phyloP scores from a whole-genome alignment of 768 basidiomycete genomes.

The Lenzites betulinus region DNA sequence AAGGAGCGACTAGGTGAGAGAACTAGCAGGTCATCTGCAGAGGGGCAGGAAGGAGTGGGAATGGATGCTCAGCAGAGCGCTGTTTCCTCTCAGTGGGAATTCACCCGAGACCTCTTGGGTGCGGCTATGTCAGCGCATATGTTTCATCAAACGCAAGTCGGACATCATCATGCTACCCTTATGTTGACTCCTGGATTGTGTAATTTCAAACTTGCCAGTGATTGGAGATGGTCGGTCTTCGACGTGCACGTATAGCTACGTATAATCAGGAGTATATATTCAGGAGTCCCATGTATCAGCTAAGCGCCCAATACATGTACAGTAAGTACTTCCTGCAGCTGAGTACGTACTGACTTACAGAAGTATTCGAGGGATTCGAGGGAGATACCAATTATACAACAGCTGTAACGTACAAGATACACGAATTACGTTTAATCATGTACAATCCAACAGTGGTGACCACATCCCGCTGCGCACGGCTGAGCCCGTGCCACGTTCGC shows the following conservation, averaged over 20 bases:
- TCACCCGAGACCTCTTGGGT: neutral
- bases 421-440: constrained; percentile 4
- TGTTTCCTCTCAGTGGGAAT: neutral
- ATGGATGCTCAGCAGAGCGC: constrained; percentile 1
- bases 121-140: neutral
- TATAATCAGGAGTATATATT: no score
- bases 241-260: no score
- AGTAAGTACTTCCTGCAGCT: no score
- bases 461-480: constrained; percentile 79
- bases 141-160: no score
- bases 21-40: constrained; percentile 8
- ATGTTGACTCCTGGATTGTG: no score
- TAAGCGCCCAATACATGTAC: no score
- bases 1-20: constrained; percentile 15
- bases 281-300: no score
- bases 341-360: no score
- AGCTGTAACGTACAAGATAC: neutral
- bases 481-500: constrained; percentile 47
- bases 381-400: neutral
- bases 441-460: constrained; percentile 59
- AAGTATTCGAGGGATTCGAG: neutral
- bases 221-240: no score
- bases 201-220: no score
- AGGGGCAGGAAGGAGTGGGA: constrained; percentile 4
- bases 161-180: no score